These are phyloP conservation scores for Fusarium abutilonis DNA, from an alignment of 2,329 filamentous ascomycete species.

Conservation along the genomic window DNA sequence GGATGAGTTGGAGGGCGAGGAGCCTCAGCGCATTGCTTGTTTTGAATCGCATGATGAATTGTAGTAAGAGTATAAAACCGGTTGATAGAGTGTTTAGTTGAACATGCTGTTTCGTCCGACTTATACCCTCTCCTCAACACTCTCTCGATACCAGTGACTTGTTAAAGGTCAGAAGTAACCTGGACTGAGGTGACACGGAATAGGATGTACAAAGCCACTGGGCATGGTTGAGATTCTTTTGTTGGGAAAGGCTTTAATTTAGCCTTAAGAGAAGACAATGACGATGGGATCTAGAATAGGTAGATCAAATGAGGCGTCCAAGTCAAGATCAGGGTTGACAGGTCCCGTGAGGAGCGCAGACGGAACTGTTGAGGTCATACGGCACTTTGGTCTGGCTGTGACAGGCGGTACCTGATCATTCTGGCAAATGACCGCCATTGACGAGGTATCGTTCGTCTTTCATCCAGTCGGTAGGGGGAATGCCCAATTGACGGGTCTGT, in stretches of 20 bases:
- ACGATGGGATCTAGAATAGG: slow-evolving; percentile 1
- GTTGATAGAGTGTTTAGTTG: neutral
- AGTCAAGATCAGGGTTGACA: slow-evolving; percentile 30
- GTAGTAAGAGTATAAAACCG: neutral
- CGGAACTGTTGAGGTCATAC: slow-evolving; percentile 41
- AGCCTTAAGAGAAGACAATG: slow-evolving; percentile 5
- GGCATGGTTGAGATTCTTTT: slow-evolving; percentile 16
- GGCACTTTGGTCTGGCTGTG: slow-evolving; percentile 5
- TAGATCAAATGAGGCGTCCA: slow-evolving; percentile 32
- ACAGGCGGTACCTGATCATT: slow-evolving; percentile 16
- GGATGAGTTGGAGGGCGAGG: slow-evolving; percentile 34
- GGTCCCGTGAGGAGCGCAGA: slow-evolving; percentile 40
- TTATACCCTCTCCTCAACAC: neutral
- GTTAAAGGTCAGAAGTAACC: slow-evolving; percentile 1
- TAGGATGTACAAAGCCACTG: neutral
- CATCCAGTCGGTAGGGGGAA: neutral
- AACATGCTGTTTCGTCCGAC: neutral
- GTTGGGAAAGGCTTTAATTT: slow-evolving; percentile 6
- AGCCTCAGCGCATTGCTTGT: slow-evolving; percentile 5
- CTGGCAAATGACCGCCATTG: slow-evolving; percentile 6
- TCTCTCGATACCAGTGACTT: neutral
- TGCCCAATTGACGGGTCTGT: slow-evolving; percentile 12
- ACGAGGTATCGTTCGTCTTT: slow-evolving; percentile 12
- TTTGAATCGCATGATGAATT: slow-evolving; percentile 23
- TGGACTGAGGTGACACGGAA: neutral